A percentile compares a stretch with the other conserved stretches of the same genome.
Evolutionary conservation across 257 asterid genomes (phyloP).

Genomic region (Coffea eugenioides): DNA sequence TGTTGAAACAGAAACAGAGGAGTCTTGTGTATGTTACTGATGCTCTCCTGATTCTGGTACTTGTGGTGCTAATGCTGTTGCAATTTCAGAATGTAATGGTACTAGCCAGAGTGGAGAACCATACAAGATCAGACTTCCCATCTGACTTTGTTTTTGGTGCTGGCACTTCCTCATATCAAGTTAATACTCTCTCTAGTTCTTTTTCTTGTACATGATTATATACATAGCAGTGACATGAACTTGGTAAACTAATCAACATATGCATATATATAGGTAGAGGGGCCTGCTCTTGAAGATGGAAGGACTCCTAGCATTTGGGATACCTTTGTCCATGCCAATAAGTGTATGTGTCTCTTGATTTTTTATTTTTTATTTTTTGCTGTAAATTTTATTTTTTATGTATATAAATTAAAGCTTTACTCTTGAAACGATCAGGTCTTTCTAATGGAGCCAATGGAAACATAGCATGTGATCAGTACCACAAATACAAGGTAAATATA

Average conservation of each 20-base stretch:
- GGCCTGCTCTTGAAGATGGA: constrained; percentile 13
- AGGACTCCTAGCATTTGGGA: constrained; percentile 13
- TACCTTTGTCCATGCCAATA: constrained; percentile 6
- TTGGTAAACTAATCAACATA: background rate
- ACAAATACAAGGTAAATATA: constrained; percentile 14
- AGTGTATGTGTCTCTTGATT: too few relatives aligned
- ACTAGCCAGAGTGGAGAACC: background rate
- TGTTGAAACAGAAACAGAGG: background rate
- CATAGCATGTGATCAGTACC: constrained; percentile 13
- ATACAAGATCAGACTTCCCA: constrained; percentile 2
- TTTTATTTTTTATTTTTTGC: too few relatives aligned
- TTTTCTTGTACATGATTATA: background rate
- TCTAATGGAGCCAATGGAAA: constrained; percentile 16
- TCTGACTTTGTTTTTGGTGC: constrained; percentile 2
- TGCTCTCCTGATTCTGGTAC: background rate
- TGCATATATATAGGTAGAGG: constrained; percentile 7
- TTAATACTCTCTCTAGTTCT: background rate
- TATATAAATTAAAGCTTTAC: background rate
- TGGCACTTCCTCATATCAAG: constrained; percentile 3
- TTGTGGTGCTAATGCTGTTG: too few relatives aligned
- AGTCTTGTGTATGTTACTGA: background rate
- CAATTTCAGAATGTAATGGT: background rate
- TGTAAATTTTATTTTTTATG: too few relatives aligned
- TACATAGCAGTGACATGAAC: background rate
- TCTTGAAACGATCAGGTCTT: background rate